Base-by-base conservation (phyloP, 2,329 filamentous ascomycete genomes). In the Neofusicoccum umdonicola region DNA sequence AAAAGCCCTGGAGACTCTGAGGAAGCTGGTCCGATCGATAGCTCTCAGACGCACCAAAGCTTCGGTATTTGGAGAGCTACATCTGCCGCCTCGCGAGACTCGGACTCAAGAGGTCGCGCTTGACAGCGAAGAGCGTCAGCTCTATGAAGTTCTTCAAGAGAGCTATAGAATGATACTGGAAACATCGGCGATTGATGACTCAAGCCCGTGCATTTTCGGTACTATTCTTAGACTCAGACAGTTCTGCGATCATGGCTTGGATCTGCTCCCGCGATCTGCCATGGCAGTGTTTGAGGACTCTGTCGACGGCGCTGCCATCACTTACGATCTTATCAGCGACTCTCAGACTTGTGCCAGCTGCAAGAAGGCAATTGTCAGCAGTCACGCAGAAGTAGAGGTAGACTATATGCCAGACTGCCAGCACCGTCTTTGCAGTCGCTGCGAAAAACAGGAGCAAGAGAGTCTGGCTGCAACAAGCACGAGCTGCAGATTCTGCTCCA, bases 161-260 rank as follows among this genome's bases (percentile, higher is more conserved):
- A 63, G 61, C 35, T 58, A 65, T 13, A 44, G 65, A 19, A 42
- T 62, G 12, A 58, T 68, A 39, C 63, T 65, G 42, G 39, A n/a
- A 42, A 27, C 50, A 48, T 3, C 27, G 34, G 34, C n/a, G 31
- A 27, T n/a, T 44, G 34, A 52, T 8, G 35, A 39, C 50, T 52
- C n/a, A 9, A 57, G 19, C 50, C 50, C 12, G 66, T 70, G 41
- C 50, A 70, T 73, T 15, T 47, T 75, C 4, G n/a, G 64, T 4
- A 54, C 73, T 3, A 72, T 75, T 48, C 65, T 52, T n/a, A 47
- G 69, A 8, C 66, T 76, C 6, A 64, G 73, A 13, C 66, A 68
- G 11, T 75, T 77, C 52, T 76, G 74, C 68, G 65, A 76, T 54
- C 72, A 76, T 48, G 73, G 74, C 3, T 64, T 71, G 58, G 58